Base-by-base conservation (phyloP, 2,329 filamentous ascomycete species). In the Apiospora sp. region DNA sequence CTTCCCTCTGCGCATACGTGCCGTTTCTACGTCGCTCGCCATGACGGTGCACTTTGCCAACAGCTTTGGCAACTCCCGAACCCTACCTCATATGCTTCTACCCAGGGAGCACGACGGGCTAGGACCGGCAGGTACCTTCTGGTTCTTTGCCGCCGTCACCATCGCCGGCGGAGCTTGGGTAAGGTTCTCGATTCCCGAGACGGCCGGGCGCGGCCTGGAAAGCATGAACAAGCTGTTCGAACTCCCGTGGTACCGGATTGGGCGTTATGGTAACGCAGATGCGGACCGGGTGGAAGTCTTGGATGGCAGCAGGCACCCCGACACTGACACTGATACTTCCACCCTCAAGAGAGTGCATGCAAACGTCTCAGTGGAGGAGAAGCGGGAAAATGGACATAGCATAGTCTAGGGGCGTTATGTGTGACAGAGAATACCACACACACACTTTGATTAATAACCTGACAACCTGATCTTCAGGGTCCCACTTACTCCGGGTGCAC, bases 1-100 rank as follows among this genome's bases (percentile, higher is more conserved):
- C 74, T 95, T 94, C 84, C 92, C 93, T 0, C 86, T 95, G 13
- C 88, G 92, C 4, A 90, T 95, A 69, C 89, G 93, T 71, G 92
- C 92, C 4, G 82, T 94, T 13, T 90, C 91, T 27, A 92, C 92
- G 0, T 92, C 90, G 0, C 86, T 93, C 78, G 90, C 92, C 67
- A 95, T 95, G 93, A 93, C 90, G 0, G 87, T 94, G 73, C 93
- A 95, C 81, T 95, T 95, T 79, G 91, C 88, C 73, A 94, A 94
- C 81, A 92, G 94, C 81, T 95, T 94, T 79, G 93, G 92, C 37
- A 94, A 93, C 83, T 88, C 90, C 0, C 91, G 93, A 48, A 92
- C 93, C 0, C 91, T 94, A 0, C 93, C 93, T 1, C 89, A 90
- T 75, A 94, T 95, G 92, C 88, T 95, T 64, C 85, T 95, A 0